Evolutionary conservation across 2,329 filamentous ascomycete species (phyloP).

Genomic region (Chaetomiaceae sp.): DNA sequence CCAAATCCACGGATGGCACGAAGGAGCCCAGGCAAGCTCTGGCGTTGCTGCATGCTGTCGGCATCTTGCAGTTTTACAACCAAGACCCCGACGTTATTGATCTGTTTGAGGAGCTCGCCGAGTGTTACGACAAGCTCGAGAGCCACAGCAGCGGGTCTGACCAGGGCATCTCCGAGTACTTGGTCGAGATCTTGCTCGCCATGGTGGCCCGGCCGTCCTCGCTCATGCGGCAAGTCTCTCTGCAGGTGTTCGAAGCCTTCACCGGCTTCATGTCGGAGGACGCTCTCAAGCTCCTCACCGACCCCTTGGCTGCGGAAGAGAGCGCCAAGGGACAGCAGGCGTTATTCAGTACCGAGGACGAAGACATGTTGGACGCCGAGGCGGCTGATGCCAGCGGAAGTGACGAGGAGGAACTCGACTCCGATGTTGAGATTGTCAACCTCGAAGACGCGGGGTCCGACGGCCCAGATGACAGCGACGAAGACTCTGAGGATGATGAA

Average conservation of each 20-base stretch:
- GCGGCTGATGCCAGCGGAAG: conserved; percentile 40
- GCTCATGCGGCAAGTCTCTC: conserved; percentile 78
- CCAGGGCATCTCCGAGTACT: conserved; percentile 58
- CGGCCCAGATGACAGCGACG: conserved; percentile 38
- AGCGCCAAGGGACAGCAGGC: conserved; percentile 78
- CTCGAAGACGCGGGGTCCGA: conserved; percentile 39
- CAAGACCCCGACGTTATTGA: conserved; percentile 81
- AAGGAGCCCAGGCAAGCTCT: conserved; percentile 55
- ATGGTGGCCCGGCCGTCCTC: conserved; percentile 82
- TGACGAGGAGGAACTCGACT: conserved; percentile 38
- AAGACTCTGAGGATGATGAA: conserved; percentile 30
- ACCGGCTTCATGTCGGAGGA: conserved; percentile 67
- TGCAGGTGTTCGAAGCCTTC: conserved; percentile 83
- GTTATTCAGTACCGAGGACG: conserved; percentile 69
- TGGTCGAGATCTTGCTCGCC: conserved; percentile 86
- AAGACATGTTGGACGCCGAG: conserved; percentile 50
- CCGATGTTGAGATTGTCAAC: conserved; percentile 40
- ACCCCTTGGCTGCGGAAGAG: conserved; percentile 74
- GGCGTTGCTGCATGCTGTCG: conserved; percentile 75
- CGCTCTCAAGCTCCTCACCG: conserved; percentile 60
- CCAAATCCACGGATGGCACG: conserved; percentile 23
- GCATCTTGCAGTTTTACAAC: conserved; percentile 84
- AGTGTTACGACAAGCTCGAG: conserved; percentile 65
- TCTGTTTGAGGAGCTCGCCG: conserved; percentile 74
- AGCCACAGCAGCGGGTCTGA: conserved; percentile 51